A percentile compares a stretch with the other conserved stretches of the same genome.
phyloP scores from a whole-genome alignment of 768 basidiomycete species.

The Russula sp. region DNA sequence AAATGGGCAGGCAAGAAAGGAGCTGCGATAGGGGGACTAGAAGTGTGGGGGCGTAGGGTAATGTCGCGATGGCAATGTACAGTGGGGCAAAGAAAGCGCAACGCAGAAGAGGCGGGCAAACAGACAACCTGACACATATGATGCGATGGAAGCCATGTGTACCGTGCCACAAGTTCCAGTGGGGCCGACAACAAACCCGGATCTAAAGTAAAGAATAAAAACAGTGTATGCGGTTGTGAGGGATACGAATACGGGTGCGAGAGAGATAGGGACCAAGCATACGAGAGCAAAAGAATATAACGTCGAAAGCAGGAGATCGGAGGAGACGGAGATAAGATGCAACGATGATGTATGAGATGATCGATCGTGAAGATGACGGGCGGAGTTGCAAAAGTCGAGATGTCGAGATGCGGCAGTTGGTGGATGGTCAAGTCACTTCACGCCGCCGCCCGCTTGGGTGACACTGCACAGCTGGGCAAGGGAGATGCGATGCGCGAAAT shows the following conservation, averaged over 20 bases:
- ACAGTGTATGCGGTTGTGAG: not conserved
- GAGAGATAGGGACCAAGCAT: conserved; percentile 2
- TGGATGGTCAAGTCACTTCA: not conserved
- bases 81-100: not conserved
- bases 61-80: not conserved
- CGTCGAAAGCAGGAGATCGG: conserved; percentile 17
- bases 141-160: not conserved
- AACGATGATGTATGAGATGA: conserved; percentile 2
- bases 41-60: not conserved
- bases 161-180: not conserved
- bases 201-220: not conserved
- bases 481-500: conserved; percentile 3
- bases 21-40: not conserved
- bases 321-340: not conserved
- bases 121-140: not conserved
- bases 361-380: not conserved
- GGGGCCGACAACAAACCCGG: not conserved
- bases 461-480: not conserved
- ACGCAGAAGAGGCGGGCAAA: not conserved
- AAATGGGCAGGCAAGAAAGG: not conserved
- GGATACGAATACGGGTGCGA: not conserved
- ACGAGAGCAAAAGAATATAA: conserved; percentile 15
- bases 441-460: conserved; percentile 5
- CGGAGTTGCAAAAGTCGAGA: not conserved
- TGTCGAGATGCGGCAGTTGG: not conserved